Evolutionary conservation across 768 basidiomycete species (phyloP).

Genomic region (Mycena alexandri): DNA sequence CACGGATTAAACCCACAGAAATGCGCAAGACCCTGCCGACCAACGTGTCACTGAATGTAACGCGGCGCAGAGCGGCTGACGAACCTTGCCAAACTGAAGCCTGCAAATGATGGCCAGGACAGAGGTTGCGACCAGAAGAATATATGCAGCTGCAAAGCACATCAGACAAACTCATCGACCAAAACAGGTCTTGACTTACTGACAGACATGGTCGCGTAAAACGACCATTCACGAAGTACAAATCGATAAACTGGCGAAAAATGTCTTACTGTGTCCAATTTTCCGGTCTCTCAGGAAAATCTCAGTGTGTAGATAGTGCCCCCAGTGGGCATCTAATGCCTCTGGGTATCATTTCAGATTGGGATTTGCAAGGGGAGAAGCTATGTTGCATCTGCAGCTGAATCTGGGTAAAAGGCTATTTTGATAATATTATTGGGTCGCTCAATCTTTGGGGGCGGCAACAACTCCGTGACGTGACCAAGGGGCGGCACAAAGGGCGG

Average conservation of each 20-base stretch:
- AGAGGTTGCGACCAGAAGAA: conserved; percentile 56
- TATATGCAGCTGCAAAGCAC: conserved; percentile 46
- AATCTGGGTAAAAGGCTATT: too few species aligned
- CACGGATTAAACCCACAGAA: conserved; percentile 54
- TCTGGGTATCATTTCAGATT: too few species aligned
- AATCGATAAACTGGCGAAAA: conserved; percentile 54
- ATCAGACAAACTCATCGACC: not conserved
- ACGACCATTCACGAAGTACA: conserved; percentile 58
- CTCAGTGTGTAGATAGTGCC: too few species aligned
- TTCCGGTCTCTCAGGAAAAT: conserved; percentile 54
- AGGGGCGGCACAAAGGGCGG: too few species aligned
- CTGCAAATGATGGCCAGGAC: conserved; percentile 62
- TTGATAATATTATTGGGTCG: too few species aligned
- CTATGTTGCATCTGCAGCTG: too few species aligned
- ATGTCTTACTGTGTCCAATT: conserved; percentile 8
- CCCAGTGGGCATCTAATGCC: too few species aligned
- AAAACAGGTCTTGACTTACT: conserved; percentile 28
- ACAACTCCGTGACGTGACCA: too few species aligned
- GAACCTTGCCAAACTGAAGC: conserved; percentile 61
- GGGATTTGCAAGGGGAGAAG: too few species aligned
- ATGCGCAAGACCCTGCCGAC: conserved; percentile 57
- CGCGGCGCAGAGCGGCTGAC: not conserved
- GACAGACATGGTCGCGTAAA: conserved; percentile 62
- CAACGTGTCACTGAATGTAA: not conserved
- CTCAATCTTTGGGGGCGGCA: too few species aligned